Conservation (phyloP, 2,329 filamentous ascomycete species). For the Coniochaeta ligniaria region DNA sequence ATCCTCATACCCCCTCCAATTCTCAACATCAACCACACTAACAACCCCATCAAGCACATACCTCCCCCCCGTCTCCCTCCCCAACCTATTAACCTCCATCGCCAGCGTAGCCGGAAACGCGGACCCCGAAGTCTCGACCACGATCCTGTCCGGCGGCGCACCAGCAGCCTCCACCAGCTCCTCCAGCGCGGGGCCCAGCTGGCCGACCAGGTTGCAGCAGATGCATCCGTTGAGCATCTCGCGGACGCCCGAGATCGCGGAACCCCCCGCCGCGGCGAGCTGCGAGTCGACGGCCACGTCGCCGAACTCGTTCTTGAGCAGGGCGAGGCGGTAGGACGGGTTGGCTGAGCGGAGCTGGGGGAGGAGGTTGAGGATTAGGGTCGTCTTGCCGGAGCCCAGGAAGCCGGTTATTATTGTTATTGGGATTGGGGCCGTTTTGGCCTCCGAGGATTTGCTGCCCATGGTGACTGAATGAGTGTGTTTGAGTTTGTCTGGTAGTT, state of each 20-base stretch:
- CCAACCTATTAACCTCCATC: conserved; percentile 79
- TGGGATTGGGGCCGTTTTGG: conserved; percentile 63
- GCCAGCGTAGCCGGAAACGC: conserved; percentile 85
- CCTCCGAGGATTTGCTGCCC: neutral
- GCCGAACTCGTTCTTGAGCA: conserved; percentile 98
- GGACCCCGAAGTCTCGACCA: conserved; percentile 87
- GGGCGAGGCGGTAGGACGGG: conserved; percentile 74
- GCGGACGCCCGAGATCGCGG: conserved; percentile 79
- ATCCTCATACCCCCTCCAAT: conserved; percentile 89
- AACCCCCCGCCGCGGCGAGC: conserved; percentile 60
- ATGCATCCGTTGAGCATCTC: conserved; percentile 97
- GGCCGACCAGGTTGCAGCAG: conserved; percentile 96
- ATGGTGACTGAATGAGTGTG: conserved; percentile 3
- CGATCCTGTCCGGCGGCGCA: conserved; percentile 68
- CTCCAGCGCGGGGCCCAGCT: conserved; percentile 71
- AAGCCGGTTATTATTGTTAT: conserved; percentile 96
- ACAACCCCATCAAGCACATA: conserved; percentile 84
- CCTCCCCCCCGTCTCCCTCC: conserved; percentile 55
- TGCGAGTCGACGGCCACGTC: conserved; percentile 91
- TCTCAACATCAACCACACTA: conserved; percentile 88
- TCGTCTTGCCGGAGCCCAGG: conserved; percentile 93
- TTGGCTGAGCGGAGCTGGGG: conserved; percentile 75
- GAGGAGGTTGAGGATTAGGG: conserved; percentile 86
- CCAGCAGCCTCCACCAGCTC: conserved; percentile 57
- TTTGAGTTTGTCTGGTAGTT: conserved; percentile 1